Evolutionary conservation across 768 basidiomycete genomes (phyloP).

Genomic region (Trametes coccinea): DNA sequence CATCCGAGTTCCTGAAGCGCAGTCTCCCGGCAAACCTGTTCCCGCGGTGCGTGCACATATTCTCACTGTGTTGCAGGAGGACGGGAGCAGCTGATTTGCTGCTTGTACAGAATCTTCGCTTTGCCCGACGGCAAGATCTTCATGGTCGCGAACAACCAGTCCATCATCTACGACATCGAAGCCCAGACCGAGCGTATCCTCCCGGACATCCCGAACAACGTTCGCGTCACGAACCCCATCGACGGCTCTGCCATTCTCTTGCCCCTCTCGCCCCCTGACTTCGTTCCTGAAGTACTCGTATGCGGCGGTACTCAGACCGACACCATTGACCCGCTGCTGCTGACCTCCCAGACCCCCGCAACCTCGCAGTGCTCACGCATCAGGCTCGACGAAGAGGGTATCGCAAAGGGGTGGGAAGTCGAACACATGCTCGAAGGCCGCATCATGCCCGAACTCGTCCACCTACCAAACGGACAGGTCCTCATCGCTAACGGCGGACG

Average conservation of each 20-base stretch:
- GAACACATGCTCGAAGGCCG: constrained; percentile 75
- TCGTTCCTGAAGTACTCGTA: constrained; percentile 66
- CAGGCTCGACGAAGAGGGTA: constrained; percentile 62
- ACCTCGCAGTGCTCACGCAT: constrained; percentile 74
- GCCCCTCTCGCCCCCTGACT: constrained; percentile 63
- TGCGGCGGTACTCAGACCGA: constrained; percentile 74
- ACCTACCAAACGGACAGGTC: constrained; percentile 79
- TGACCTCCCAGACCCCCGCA: constrained; percentile 73
- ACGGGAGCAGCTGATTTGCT: constrained; percentile 69
- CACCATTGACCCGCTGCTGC: constrained; percentile 56
- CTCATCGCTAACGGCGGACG: constrained; percentile 76
- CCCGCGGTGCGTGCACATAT: constrained; percentile 62
- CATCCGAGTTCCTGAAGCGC: constrained; percentile 30
- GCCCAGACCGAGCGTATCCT: constrained; percentile 59
- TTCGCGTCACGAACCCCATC: constrained; percentile 85
- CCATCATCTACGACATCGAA: constrained; percentile 79
- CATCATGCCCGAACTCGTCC: constrained; percentile 75
- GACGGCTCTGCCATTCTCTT: constrained; percentile 71
- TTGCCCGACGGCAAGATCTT: constrained; percentile 73
- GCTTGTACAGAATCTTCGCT: constrained; percentile 70
- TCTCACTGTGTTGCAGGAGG: constrained; percentile 52
- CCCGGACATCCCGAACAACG: constrained; percentile 71
- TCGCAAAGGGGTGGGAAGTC: constrained; percentile 67
- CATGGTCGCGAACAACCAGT: constrained; percentile 75
- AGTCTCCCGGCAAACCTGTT: constrained; percentile 28